Evolutionary conservation across 768 basidiomycete species (phyloP).

Genomic region (Lentinula lateritia): DNA sequence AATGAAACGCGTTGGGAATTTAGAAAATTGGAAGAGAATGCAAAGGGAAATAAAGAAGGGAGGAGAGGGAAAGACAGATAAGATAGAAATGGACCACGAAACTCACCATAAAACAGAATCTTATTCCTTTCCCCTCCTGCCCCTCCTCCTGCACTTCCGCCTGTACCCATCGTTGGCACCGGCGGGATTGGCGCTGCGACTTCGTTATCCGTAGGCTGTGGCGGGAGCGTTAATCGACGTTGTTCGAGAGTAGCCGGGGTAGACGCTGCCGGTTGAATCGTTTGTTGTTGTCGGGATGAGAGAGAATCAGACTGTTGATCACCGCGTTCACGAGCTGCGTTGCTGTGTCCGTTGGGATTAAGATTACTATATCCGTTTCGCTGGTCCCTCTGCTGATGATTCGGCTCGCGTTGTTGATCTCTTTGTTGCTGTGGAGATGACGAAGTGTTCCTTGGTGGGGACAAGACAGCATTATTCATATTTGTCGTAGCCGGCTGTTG

Average conservation of each 20-base stretch:
- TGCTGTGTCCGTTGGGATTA: too few relatives aligned
- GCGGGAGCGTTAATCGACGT: not conserved
- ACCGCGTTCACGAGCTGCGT: too few relatives aligned
- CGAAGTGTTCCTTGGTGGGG: not conserved
- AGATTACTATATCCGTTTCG: too few relatives aligned
- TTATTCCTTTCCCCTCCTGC: not conserved
- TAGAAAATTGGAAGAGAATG: not conserved
- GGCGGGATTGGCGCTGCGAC: not conserved
- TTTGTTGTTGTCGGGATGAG: not conserved
- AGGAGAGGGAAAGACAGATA: too few relatives aligned
- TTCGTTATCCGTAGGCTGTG: not conserved
- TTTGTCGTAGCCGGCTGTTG: not conserved
- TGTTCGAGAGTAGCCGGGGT: slow-evolving; percentile 12
- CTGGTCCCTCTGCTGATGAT: too few relatives aligned
- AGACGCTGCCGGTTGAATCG: too few relatives aligned
- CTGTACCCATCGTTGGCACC: not conserved
- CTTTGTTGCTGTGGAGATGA: too few relatives aligned
- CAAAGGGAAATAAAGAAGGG: too few relatives aligned
- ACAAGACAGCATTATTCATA: not conserved
- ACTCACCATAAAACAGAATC: slow-evolving; percentile 5
- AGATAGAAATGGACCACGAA: not conserved
- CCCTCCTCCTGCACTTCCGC: not conserved
- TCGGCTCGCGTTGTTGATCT: too few relatives aligned
- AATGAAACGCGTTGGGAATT: not conserved
- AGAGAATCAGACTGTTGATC: too few relatives aligned